Evolutionary conservation across 2,329 filamentous ascomycete species (phyloP), one percentile per base, ranked within the genome.

Genomic region (Sporothrix protearum): DNA sequence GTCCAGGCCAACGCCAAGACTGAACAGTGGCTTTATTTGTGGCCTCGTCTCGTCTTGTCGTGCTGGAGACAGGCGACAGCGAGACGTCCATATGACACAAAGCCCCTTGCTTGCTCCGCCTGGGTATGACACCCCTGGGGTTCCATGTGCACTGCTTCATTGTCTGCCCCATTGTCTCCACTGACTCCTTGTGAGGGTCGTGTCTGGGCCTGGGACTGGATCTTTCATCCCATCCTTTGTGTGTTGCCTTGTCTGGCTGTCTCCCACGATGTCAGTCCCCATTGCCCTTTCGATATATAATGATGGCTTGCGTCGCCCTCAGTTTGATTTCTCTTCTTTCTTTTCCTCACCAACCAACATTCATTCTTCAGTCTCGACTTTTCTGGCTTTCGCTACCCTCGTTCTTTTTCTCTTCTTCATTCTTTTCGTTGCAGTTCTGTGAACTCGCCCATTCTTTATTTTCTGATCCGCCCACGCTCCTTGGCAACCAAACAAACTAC

Each of bases 401-500:
- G 63, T 68, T 71, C 68, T 69, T 73, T 71, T 69, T 57, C 45
- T 71, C 69, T 69, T 33, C 45, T 71, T 28, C 45, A 22, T 74
- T 73, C 55, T 39, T 59, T 73, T 71, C 69, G 42, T 73, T 72
- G 61, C 72, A 71, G 74, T 75, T 73, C 71, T 72, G 67, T 72
- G 73, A 74, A 72, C 71, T 71, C 57, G 61, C 69, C 70, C 59
- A 39, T 33, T 69, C 66, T 69, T 69, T 55, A 47, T 14, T 36
- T 53, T 72, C 55, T 39, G 19, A 66, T 63, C 47, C 63, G 19
- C 28, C n/a, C 53, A 55, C 64, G 28, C 55, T 64, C 67, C 64
- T 71, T 59, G 51, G 33, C 36, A 69, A 57, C 30, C 49, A 57
- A 10, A 30, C 49, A 59, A 57, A n/a, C 14, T n/a, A 45, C 6